phyloP scores from a whole-genome alignment of 2,329 filamentous ascomycete genomes.

The Colletotrichum abscissum region DNA sequence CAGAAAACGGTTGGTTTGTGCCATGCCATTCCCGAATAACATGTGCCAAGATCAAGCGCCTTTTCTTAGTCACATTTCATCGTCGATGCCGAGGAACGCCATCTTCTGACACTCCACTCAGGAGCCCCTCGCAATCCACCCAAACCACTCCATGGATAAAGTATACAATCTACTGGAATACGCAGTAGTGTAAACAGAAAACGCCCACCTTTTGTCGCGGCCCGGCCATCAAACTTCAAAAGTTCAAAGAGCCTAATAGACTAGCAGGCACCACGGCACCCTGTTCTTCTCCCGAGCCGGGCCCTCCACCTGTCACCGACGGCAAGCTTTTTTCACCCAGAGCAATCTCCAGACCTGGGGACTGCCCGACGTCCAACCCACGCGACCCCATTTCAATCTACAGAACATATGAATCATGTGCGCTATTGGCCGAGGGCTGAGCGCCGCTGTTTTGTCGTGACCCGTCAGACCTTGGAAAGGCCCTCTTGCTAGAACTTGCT shows the following conservation, averaged over 20 bases:
- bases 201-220: neutral
- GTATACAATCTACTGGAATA: no score
- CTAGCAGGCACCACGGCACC: neutral
- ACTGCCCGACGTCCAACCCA: neutral
- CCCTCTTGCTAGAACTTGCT: constrained; percentile 4
- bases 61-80: constrained; percentile 3
- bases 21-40: neutral
- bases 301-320: constrained; percentile 3
- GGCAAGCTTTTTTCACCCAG: neutral
- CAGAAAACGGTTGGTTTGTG: neutral
- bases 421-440: constrained; percentile 16
- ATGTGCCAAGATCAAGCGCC: neutral
- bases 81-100: neutral
- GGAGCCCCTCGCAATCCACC: neutral
- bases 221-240: neutral
- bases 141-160: neutral
- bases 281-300: neutral
- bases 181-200: no score
- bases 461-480: neutral
- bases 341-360: constrained; percentile 6
- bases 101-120: neutral
- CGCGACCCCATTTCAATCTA: neutral
- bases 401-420: neutral
- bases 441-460: constrained; percentile 4
- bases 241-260: neutral